Evolutionary conservation across 2,329 filamentous ascomycete species (phyloP).

Genomic region (Rachicladosporium sp.): DNA sequence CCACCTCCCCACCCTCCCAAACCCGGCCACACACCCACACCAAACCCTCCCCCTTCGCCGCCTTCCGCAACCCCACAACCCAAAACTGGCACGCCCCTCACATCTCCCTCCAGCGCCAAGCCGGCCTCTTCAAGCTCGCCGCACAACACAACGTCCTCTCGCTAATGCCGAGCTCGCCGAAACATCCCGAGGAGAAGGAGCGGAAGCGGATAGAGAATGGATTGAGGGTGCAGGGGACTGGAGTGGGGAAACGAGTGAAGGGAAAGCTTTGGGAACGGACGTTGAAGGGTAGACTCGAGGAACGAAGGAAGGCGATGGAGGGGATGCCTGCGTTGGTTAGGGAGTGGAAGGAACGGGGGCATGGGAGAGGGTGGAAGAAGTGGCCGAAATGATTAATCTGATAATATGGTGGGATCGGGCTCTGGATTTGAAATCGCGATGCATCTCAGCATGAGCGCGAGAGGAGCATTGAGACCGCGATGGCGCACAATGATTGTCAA

Average conservation of each 20-base stretch:
- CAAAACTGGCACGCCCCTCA: slow-evolving; percentile 74
- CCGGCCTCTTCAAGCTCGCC: slow-evolving; percentile 80
- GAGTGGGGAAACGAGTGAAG: slow-evolving; percentile 79
- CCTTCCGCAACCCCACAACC: slow-evolving; percentile 64
- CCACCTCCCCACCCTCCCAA: not conserved
- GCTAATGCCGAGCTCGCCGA: slow-evolving; percentile 22
- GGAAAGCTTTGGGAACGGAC: slow-evolving; percentile 87
- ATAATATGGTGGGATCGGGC: too few relatives aligned
- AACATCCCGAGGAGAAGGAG: slow-evolving; percentile 47
- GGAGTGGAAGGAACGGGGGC: slow-evolving; percentile 84
- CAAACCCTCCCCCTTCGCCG: slow-evolving; percentile 52
- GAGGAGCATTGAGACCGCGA: too few relatives aligned
- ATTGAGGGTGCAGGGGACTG: slow-evolving; percentile 78
- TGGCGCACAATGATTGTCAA: too few relatives aligned
- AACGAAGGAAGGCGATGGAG: slow-evolving; percentile 83
- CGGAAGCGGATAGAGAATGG: slow-evolving; percentile 65
- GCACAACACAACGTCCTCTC: slow-evolving; percentile 36
- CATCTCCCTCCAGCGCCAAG: slow-evolving; percentile 76
- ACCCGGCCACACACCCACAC: slow-evolving; percentile 34
- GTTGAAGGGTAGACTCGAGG: slow-evolving; percentile 70
- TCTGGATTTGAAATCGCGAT: too few relatives aligned
- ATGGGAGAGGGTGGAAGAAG: slow-evolving; percentile 63
- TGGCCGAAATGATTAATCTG: slow-evolving; percentile 44
- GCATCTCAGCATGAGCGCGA: too few relatives aligned
- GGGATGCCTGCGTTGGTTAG: slow-evolving; percentile 87